Evolutionary conservation across 345 rosid genomes (phyloP).

Genomic region (Brassica rapa): DNA sequence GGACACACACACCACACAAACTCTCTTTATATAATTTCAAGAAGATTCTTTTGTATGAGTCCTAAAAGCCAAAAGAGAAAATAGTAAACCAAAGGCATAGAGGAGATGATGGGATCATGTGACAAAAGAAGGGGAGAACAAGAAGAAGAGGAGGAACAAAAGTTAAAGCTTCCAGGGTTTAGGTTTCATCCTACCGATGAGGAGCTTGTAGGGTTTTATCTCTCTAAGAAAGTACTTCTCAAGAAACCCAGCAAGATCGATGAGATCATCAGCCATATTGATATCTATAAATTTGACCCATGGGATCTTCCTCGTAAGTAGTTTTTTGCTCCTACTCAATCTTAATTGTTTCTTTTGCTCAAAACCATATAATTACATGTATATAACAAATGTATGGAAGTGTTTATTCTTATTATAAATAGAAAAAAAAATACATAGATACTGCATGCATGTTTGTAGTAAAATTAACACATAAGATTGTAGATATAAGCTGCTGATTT

Average conservation of each 20-base stretch:
- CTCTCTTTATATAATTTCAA: constrained; percentile 25
- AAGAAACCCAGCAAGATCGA: constrained; percentile 58
- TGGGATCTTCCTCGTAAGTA: constrained; percentile 95
- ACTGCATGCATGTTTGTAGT: not conserved
- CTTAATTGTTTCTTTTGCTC: not conserved
- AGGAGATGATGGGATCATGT: constrained; percentile 24
- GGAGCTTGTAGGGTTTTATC: constrained; percentile 82
- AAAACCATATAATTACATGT: not conserved
- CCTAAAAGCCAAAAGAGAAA: constrained; percentile 5
- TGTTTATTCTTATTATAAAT: not conserved
- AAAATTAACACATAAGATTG: not conserved
- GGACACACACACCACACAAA: constrained; percentile 6
- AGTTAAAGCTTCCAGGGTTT: constrained; percentile 71
- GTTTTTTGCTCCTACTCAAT: not conserved
- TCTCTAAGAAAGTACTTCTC: constrained; percentile 57
- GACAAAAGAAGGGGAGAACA: constrained; percentile 17
- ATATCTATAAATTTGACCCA: constrained; percentile 45
- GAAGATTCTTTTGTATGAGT: constrained; percentile 34
- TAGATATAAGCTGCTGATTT: not conserved
- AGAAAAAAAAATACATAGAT: not conserved
- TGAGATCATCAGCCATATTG: constrained; percentile 68
- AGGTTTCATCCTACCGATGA: constrained; percentile 92
- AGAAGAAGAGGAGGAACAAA: constrained; percentile 34
- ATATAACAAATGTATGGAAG: not conserved
- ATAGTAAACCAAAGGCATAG: constrained; percentile 30